Evolutionary conservation across 208 protist species (phyloP).

Genomic region (Wallacemonas sp.): DNA sequence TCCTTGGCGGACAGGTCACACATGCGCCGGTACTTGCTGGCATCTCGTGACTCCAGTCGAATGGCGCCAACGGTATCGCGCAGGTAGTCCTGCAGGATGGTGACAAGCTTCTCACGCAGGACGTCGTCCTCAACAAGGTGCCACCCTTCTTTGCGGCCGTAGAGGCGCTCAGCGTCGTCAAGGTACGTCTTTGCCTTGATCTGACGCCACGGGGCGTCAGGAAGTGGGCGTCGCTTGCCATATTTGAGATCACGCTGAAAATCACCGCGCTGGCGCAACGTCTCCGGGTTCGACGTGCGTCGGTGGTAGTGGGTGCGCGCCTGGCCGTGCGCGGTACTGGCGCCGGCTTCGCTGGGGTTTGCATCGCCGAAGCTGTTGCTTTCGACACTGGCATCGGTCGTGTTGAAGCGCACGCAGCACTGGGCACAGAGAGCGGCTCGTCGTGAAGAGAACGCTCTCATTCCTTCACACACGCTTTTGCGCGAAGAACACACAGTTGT

Average conservation of each 20-base stretch:
- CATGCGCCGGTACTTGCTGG: slow-evolving; percentile 62
- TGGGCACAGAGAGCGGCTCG: too few relatives aligned
- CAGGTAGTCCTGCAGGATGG: slow-evolving; percentile 81
- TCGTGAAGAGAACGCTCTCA: too few relatives aligned
- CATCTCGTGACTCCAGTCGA: slow-evolving; percentile 59
- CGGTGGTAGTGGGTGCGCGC: slow-evolving; percentile 38
- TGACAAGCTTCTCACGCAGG: slow-evolving; percentile 73
- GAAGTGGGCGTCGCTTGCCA: slow-evolving; percentile 63
- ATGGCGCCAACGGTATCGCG: slow-evolving; percentile 67
- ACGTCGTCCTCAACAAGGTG: slow-evolving; percentile 51
- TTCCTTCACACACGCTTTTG: too few relatives aligned
- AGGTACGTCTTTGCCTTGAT: slow-evolving; percentile 76
- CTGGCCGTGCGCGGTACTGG: not conserved
- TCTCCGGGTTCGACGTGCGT: slow-evolving; percentile 77
- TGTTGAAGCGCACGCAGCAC: too few relatives aligned
- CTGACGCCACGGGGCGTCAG: slow-evolving; percentile 74
- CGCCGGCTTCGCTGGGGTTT: not conserved
- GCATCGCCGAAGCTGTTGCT: not conserved
- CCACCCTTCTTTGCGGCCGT: slow-evolving; percentile 88
- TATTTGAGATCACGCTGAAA: slow-evolving; percentile 86
- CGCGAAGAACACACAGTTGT: too few relatives aligned
- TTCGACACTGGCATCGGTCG: too few relatives aligned
- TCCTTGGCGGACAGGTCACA: slow-evolving; percentile 53
- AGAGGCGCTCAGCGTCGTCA: slow-evolving; percentile 88
- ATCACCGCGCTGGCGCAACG: slow-evolving; percentile 59